phyloP scores from a whole-genome alignment of 768 basidiomycete species.

The Termitomyces sp. region DNA sequence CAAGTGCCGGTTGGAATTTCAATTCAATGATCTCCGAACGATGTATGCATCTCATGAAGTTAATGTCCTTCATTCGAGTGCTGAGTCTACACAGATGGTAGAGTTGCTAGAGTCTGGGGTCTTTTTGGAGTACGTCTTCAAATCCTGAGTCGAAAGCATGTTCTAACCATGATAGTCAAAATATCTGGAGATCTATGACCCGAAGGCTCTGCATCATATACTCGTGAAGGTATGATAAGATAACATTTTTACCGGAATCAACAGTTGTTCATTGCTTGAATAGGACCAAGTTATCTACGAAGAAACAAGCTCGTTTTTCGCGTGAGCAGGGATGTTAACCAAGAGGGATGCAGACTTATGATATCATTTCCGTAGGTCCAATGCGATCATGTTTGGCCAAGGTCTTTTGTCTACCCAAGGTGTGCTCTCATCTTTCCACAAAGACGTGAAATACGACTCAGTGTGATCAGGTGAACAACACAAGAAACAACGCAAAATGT shows the following conservation, averaged over 20 bases:
- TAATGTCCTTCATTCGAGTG: background rate
- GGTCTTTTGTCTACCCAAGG: background rate
- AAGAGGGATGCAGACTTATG: background rate
- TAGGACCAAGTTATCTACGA: background rate
- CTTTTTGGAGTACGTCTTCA: background rate
- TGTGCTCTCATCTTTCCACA: background rate
- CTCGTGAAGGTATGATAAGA: background rate
- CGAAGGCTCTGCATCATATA: background rate
- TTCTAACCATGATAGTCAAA: background rate
- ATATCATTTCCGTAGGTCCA: background rate
- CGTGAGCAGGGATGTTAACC: background rate
- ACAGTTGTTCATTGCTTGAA: background rate
- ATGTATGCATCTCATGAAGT: background rate
- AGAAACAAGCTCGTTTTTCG: constrained; percentile 1
- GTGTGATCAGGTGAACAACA: background rate
- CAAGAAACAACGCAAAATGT: constrained; percentile 2
- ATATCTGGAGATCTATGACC: background rate
- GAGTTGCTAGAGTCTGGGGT: background rate
- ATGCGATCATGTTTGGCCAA: background rate
- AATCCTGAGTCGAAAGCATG: background rate
- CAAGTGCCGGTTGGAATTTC: background rate
- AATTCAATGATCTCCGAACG: background rate
- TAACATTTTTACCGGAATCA: background rate
- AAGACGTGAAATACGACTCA: background rate
- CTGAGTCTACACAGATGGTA: background rate